Base-by-base conservation (phyloP, 768 basidiomycete genomes). In the Collybia sp. region DNA sequence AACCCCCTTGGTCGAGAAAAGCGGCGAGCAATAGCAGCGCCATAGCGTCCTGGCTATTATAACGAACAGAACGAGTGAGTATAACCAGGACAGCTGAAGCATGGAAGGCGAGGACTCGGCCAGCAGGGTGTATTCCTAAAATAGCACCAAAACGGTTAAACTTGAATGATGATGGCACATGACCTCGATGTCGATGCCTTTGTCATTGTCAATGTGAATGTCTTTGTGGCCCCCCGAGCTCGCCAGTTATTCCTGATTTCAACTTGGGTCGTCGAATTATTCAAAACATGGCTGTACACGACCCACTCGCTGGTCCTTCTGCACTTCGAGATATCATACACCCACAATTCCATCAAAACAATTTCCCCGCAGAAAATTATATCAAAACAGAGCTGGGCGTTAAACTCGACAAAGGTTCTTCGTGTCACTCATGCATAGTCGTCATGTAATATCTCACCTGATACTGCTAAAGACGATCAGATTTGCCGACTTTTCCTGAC, bases 341-440 rank as follows among this genome's bases (percentile, higher is more conserved):
- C 52, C 93, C 93, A 1, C 93, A 95, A 58, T 94, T 96, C 60
- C 93, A 96, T 65, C 94, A 97, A 64, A 89, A 93, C 52, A 88
- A 89, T 63, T 85, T 96, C 47, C 71, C 80, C 36, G 83, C 87
- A 46, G 94, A 97, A 61, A 58, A 70, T 3, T 88, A 79, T 59
- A 76, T 93, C 57, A 96, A 97, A 65, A 73, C 73, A 20, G 87
- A 93, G 40, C 75, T 92, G 12, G 82, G 83, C 31, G 67, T 94
- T 55, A 94, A 93, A 64, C 82, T 97, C 30, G 93, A 96, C 68
- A 90, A 93, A 77, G 93, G 93, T 87, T 42, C 34, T n/a, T 43
- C 40, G 8, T 8, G 8, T 25, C 25, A 25, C 36, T 36, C 12
- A 25, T 20, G 16, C 35, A 13, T 30, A 16, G 13, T n/a, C 16